These are phyloP conservation scores for Sugiyamaella castrensis DNA, from an alignment of 1,139 yeast genomes.

Conservation along the genomic window DNA sequence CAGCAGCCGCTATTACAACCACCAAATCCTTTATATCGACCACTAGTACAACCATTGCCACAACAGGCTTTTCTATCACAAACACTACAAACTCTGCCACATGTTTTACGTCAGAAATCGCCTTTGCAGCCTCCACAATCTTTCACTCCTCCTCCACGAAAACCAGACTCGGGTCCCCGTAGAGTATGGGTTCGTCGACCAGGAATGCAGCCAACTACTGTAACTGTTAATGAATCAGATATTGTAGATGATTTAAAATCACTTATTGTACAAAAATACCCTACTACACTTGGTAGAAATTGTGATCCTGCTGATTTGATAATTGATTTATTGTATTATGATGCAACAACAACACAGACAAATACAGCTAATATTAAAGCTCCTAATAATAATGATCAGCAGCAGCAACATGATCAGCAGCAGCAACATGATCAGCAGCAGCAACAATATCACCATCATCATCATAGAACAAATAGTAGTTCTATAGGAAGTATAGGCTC, in stretches of 20 bases:
- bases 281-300: slow-evolving; percentile 59
- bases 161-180: slow-evolving; percentile 9
- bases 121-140: not conserved
- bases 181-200: slow-evolving; percentile 66
- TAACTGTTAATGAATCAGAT: slow-evolving; percentile 52
- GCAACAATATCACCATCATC: not conserved
- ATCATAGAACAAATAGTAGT: too few relatives aligned
- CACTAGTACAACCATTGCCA: not conserved
- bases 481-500: too few relatives aligned
- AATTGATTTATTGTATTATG: slow-evolving; percentile 20
- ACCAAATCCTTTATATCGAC: too few relatives aligned
- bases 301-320: slow-evolving; percentile 69
- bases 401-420: not conserved
- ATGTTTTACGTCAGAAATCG: not conserved
- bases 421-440: not conserved
- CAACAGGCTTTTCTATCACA: too few relatives aligned
- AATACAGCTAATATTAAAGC: too few relatives aligned
- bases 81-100: not conserved
- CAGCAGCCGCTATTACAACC: too few relatives aligned
- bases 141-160: not conserved
- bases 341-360: not conserved
- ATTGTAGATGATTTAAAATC: slow-evolving; percentile 73
- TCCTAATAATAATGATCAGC: not conserved
- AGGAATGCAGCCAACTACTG: slow-evolving; percentile 64
- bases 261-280: slow-evolving; percentile 58